phyloP scores from a whole-genome alignment of 306 rosid species.

The Prunus padus region DNA sequence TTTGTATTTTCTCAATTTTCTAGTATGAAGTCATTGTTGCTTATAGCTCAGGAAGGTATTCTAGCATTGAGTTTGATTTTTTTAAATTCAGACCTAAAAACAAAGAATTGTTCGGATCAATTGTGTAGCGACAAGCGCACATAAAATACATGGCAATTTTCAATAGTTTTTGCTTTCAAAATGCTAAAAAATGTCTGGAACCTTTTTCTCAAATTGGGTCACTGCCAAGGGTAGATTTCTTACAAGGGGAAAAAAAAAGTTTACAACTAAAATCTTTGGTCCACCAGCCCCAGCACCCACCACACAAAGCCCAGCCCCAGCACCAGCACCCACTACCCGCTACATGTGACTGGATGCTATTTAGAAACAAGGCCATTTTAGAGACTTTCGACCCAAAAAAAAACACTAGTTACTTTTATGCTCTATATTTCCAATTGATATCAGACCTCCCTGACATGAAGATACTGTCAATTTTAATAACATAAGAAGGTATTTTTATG shows the following conservation, averaged over 20 bases:
- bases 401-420: too few species aligned
- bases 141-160: not conserved
- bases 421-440: too few species aligned
- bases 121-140: not conserved
- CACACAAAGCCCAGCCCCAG: too few species aligned
- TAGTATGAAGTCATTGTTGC: not conserved
- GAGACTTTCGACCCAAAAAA: too few species aligned
- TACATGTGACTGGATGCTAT: too few species aligned
- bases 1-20: not conserved
- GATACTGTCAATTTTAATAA: not conserved
- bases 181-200: conserved; percentile 1
- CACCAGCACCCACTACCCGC: too few species aligned
- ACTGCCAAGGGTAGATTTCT: not conserved
- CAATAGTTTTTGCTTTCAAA: not conserved
- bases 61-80: conserved; percentile 3
- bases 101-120: not conserved
- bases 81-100: not conserved
- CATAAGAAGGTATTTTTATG: not conserved
- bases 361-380: too few species aligned
- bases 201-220: not conserved
- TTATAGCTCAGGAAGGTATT: not conserved
- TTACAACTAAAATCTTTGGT: too few species aligned
- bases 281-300: too few species aligned
- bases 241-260: not conserved
- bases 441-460: not conserved